These are phyloP conservation scores for Thuidium tamariscinum DNA, from an alignment of 225 moss, liverwort and hornwort genomes.

Conservation along the genomic window DNA sequence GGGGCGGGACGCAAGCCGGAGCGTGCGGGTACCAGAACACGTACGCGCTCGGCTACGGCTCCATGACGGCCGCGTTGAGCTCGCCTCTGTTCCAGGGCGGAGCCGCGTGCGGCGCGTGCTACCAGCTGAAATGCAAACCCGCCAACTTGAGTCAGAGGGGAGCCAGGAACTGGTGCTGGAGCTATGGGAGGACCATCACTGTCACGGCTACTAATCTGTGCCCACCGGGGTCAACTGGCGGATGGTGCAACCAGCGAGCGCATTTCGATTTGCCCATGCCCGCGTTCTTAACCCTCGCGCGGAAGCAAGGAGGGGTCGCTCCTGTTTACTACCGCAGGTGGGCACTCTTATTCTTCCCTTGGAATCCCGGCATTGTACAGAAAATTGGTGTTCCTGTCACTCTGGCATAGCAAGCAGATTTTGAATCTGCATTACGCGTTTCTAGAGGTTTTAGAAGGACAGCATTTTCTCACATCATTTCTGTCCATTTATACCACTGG, in stretches of 20 bases:
- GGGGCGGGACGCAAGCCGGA: conserved; percentile 20
- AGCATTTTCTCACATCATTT: neutral
- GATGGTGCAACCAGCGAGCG: conserved; percentile 27
- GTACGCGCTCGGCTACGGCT: conserved; percentile 24
- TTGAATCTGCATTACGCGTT: neutral
- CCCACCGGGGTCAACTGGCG: conserved; percentile 13
- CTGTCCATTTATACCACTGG: neutral
- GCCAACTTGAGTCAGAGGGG: neutral
- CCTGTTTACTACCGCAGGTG: conserved; percentile 30
- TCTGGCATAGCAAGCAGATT: neutral
- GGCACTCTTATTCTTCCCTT: neutral
- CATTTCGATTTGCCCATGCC: conserved; percentile 44
- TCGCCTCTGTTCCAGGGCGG: conserved; percentile 13
- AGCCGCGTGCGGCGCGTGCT: conserved; percentile 24
- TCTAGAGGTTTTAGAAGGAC: neutral
- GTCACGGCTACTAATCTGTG: conserved; percentile 44
- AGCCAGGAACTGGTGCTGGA: conserved; percentile 14
- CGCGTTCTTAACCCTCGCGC: conserved; percentile 8
- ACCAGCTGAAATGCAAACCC: conserved; percentile 7
- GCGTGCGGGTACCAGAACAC: conserved; percentile 39
- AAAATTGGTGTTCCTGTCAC: neutral
- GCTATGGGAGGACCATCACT: neutral
- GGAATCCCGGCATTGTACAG: neutral
- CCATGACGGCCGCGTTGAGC: conserved; percentile 36
- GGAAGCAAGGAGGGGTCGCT: conserved; percentile 21